A percentile compares a stretch with the other conserved stretches of the same genome.
phyloP scores from a whole-genome alignment of 164 flowering plant genomes.

The Berberis thunbergii region DNA sequence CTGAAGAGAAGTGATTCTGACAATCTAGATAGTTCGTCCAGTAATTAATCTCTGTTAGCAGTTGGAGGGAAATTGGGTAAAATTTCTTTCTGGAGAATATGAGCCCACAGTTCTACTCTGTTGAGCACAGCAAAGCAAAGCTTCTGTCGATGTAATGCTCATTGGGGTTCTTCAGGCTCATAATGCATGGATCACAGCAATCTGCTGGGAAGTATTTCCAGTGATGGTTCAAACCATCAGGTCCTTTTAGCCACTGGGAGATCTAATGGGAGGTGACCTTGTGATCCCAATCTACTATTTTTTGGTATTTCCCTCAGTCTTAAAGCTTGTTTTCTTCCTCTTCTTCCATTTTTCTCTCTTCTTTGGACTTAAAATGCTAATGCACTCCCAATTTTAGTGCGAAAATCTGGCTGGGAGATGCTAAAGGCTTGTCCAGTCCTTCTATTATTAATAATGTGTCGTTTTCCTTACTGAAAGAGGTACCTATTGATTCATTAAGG shows the following conservation, averaged over 20 bases:
- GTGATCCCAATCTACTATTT: slow-evolving; percentile 8
- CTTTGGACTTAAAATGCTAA: too few species aligned
- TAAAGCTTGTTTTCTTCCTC: not conserved
- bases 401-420: slow-evolving; percentile 60
- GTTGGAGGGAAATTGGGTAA: slow-evolving; percentile 80
- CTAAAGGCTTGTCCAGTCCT: slow-evolving; percentile 30
- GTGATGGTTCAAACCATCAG: slow-evolving; percentile 34
- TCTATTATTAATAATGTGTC: slow-evolving; percentile 33
- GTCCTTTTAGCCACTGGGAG: slow-evolving; percentile 69
- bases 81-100: slow-evolving; percentile 69
- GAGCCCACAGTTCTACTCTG: slow-evolving; percentile 46
- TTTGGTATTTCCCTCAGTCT: not conserved
- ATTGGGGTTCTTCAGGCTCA: slow-evolving; percentile 67
- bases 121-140: slow-evolving; percentile 27
- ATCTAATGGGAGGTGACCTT: slow-evolving; percentile 85
- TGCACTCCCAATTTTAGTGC: slow-evolving; percentile 54
- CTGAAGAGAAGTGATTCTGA: slow-evolving; percentile 21
- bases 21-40: slow-evolving; percentile 20
- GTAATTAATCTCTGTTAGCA: slow-evolving; percentile 53
- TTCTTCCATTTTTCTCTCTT: not conserved
- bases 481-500: slow-evolving; percentile 11
- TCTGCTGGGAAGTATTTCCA: slow-evolving; percentile 40
- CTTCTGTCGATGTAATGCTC: slow-evolving; percentile 20
- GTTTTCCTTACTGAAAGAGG: slow-evolving; percentile 72
- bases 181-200: slow-evolving; percentile 67